Evolutionary conservation across 805 yeast genomes (phyloP).

Genomic region (Metschnikowia chrysomelidarum): DNA sequence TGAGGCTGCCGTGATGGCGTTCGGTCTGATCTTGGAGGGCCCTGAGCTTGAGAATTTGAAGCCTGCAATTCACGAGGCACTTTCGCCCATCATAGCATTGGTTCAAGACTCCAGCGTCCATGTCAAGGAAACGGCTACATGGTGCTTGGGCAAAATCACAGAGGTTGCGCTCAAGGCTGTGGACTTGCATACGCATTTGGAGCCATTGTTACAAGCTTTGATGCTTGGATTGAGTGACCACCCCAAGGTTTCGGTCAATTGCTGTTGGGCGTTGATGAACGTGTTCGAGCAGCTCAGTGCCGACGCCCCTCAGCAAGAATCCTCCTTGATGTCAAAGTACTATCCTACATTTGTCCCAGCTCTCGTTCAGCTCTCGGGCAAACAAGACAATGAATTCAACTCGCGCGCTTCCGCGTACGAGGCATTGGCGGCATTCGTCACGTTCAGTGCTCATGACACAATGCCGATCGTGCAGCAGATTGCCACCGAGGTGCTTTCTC

Average conservation of each 20-base stretch:
- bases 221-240: slow-evolving; percentile 82
- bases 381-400: slow-evolving; percentile 78
- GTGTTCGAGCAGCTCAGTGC: slow-evolving; percentile 76
- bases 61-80: slow-evolving; percentile 72
- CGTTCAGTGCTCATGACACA: slow-evolving; percentile 68
- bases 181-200: slow-evolving; percentile 61
- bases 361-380: slow-evolving; percentile 64
- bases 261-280: slow-evolving; percentile 96
- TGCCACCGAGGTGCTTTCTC: slow-evolving; percentile 69
- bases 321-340: slow-evolving; percentile 71
- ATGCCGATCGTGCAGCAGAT: slow-evolving; percentile 66
- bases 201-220: slow-evolving; percentile 70
- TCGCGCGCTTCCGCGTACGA: slow-evolving; percentile 97
- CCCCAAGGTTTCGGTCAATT: slow-evolving; percentile 92
- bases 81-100: slow-evolving; percentile 70
- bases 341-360: slow-evolving; percentile 69
- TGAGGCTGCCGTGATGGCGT: slow-evolving; percentile 99
- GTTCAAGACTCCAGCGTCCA: slow-evolving; percentile 75
- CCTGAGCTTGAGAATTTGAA: slow-evolving; percentile 74
- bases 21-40: slow-evolving; percentile 95
- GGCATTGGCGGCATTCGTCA: slow-evolving; percentile 80
- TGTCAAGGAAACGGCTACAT: slow-evolving; percentile 95
- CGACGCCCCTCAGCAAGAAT: slow-evolving; percentile 46
- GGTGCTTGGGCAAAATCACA: slow-evolving; percentile 97
- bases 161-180: slow-evolving; percentile 80